Percentiles rank a stretch among this genome's conserved stretches.
Conservation (phyloP, 2,329 filamentous ascomycete genomes). For the Aspergillus amoenus region DNA sequence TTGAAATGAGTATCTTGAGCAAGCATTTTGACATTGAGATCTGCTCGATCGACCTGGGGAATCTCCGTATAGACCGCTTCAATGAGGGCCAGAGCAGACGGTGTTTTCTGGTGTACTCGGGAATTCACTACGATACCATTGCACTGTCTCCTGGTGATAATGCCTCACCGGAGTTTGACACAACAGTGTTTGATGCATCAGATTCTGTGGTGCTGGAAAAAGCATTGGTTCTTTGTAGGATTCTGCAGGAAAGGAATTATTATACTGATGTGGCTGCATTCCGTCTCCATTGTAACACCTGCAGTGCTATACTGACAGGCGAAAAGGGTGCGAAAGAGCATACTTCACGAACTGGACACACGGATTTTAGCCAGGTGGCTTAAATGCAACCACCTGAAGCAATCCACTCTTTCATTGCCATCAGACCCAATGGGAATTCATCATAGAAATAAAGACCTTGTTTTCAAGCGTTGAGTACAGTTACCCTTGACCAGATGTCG, state of each 20-base stretch:
- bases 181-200: conserved; percentile 66
- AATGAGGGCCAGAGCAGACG: conserved; percentile 70
- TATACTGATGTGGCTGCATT: conserved; percentile 86
- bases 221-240: conserved; percentile 63
- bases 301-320: conserved; percentile 44
- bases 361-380: conserved; percentile 49
- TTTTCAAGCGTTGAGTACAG: background rate
- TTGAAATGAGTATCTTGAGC: conserved; percentile 82
- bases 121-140: conserved; percentile 91
- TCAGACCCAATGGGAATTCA: background rate
- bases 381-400: conserved; percentile 17
- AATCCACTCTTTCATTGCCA: background rate
- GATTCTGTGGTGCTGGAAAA: conserved; percentile 58
- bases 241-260: conserved; percentile 73
- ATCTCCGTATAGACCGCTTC: conserved; percentile 68
- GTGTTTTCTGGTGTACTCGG: conserved; percentile 83
- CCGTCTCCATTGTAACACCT: conserved; percentile 70
- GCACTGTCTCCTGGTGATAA: conserved; percentile 67
- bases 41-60: conserved; percentile 76
- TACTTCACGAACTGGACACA: conserved; percentile 48
- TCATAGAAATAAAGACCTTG: background rate
- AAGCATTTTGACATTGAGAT: conserved; percentile 85
- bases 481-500: background rate
- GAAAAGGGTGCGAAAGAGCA: conserved; percentile 49
- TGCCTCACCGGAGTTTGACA: conserved; percentile 71